Percentiles rank a stretch among this genome's conserved stretches.
Evolutionary conservation across 495 filamentous ascomycete genomes (phyloP).

Genomic region (Talaromyces adpressus): DNA sequence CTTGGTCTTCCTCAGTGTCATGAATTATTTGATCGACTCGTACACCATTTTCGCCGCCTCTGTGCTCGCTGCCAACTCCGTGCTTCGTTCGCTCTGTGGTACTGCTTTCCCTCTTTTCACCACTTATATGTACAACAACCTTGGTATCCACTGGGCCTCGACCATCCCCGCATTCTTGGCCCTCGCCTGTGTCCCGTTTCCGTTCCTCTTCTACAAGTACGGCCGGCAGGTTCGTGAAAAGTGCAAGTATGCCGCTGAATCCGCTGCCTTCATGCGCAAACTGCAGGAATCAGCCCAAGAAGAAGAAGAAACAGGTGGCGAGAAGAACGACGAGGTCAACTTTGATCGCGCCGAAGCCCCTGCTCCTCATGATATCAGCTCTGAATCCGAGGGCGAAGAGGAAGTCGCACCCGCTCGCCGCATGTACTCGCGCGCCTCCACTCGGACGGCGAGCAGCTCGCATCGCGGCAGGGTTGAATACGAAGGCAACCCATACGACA

Average conservation of each 20-base stretch:
- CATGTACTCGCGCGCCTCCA: constrained; percentile 25
- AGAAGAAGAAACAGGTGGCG: constrained; percentile 11
- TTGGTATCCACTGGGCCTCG: constrained; percentile 78
- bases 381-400: background rate
- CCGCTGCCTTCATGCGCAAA: constrained; percentile 40
- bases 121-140: constrained; percentile 62
- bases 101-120: constrained; percentile 86
- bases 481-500: constrained; percentile 38
- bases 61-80: constrained; percentile 70
- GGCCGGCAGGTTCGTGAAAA: constrained; percentile 54
- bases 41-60: constrained; percentile 79
- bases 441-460: constrained; percentile 20
- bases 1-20: constrained; percentile 64
- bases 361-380: constrained; percentile 12
- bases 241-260: constrained; percentile 68
- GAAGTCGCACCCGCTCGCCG: constrained; percentile 20
- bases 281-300: constrained; percentile 19
- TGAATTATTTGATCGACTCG: constrained; percentile 76
- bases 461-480: constrained; percentile 23
- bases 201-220: constrained; percentile 75
- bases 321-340: constrained; percentile 10
- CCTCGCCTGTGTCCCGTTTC: constrained; percentile 69
- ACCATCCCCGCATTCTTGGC: constrained; percentile 72
- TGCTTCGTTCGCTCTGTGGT: constrained; percentile 64
- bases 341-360: constrained; percentile 39